phyloP scores from a whole-genome alignment of 192 early-diverging fungal species.

The Backusella luteola region DNA sequence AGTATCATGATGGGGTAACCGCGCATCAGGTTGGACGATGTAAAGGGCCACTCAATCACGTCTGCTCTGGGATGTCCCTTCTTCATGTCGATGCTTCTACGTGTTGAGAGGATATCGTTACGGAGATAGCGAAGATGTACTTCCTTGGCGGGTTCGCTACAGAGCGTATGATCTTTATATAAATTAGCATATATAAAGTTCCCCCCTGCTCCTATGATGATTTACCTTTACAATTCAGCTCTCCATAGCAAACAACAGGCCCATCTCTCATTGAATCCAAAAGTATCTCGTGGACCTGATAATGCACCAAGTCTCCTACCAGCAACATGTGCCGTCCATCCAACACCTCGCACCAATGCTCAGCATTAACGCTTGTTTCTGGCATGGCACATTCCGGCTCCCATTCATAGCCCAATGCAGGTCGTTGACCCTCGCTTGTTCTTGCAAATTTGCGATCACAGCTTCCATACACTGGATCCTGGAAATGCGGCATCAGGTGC shows the following conservation, averaged over 20 bases:
- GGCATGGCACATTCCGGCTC: slow-evolving; percentile 16
- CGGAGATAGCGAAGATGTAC: slow-evolving; percentile 37
- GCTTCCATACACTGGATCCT: slow-evolving; percentile 29
- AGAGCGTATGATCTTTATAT: slow-evolving; percentile 35
- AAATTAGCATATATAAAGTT: background rate
- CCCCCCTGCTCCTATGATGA: background rate
- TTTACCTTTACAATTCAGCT: slow-evolving; percentile 48
- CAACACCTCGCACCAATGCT: slow-evolving; percentile 39
- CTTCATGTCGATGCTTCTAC: background rate
- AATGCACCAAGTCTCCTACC: slow-evolving; percentile 49
- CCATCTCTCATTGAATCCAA: slow-evolving; percentile 52
- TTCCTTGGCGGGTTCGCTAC: slow-evolving; percentile 14
- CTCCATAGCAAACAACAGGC: slow-evolving; percentile 52
- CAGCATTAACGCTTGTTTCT: background rate
- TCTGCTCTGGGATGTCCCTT: slow-evolving; percentile 35
- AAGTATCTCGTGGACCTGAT: slow-evolving; percentile 54
- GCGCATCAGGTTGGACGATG: slow-evolving; percentile 18
- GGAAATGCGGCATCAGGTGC: slow-evolving; percentile 21
- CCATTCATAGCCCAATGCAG: slow-evolving; percentile 19
- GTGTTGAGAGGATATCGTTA: slow-evolving; percentile 47
- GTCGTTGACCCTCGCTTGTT: background rate
- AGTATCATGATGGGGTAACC: slow-evolving; percentile 44
- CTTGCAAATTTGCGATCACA: slow-evolving; percentile 27
- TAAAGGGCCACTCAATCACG: slow-evolving; percentile 46
- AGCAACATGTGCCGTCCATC: slow-evolving; percentile 43